Evolutionary conservation across 2,329 filamentous ascomycete species (phyloP).

Genomic region (Berkeleyomyces rouxiae): DNA sequence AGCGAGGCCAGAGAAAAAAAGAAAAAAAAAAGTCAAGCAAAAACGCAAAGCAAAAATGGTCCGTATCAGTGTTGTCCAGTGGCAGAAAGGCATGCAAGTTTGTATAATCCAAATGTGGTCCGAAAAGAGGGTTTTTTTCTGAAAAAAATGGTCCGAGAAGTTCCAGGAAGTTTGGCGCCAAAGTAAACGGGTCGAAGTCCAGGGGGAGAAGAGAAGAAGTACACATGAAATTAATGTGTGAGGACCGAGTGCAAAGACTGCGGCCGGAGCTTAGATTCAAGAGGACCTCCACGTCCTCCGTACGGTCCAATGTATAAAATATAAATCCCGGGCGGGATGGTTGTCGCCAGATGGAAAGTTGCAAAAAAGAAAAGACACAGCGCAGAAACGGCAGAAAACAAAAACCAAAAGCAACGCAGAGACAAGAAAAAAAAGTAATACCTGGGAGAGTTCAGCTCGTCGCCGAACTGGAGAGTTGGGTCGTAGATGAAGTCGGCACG

Average conservation of each 20-base stretch:
- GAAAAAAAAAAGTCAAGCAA: neutral
- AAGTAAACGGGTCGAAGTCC: conserved; percentile 1
- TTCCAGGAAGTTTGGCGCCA: conserved; percentile 5
- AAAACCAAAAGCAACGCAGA: conserved; percentile 1
- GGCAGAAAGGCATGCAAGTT: neutral
- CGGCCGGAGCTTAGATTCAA: neutral
- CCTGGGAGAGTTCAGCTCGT: conserved; percentile 44
- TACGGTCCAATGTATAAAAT: neutral
- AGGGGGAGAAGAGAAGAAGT: neutral
- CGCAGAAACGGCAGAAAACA: conserved; percentile 19
- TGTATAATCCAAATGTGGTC: neutral
- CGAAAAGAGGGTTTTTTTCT: neutral
- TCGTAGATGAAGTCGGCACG: conserved; percentile 12
- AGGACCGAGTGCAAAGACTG: neutral
- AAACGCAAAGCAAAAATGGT: conserved; percentile 6
- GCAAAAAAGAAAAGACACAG: conserved; percentile 21
- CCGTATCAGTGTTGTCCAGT: conserved; percentile 7
- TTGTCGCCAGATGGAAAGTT: conserved; percentile 15
- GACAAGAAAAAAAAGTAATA: conserved; percentile 35
- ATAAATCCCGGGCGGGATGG: neutral
- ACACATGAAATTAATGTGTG: conserved; percentile 1
- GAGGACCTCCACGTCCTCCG: neutral
- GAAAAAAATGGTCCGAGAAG: neutral
- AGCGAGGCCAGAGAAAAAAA: neutral
- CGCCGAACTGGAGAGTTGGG: conserved; percentile 29